A percentile compares a stretch with the other conserved stretches of the same genome.
These are phyloP conservation scores for Hibiscus mutabilis DNA, from an alignment of 345 rosid species.

Conservation along the genomic window DNA sequence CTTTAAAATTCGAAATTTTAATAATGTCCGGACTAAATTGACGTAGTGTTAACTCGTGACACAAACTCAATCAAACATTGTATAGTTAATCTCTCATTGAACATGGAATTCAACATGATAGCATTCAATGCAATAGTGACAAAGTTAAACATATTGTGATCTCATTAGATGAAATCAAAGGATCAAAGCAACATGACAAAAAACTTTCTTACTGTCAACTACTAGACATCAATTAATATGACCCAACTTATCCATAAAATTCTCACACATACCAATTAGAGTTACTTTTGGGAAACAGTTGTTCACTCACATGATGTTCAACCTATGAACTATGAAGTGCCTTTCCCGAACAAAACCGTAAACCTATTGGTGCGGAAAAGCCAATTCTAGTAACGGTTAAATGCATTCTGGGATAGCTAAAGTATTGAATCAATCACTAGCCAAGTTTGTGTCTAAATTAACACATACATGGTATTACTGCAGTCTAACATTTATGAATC, in stretches of 20 bases:
- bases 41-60: no score
- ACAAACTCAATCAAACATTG: no score
- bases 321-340: no score
- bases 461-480: no score
- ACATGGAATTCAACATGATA: background rate
- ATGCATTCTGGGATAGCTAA: background rate
- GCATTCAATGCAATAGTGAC: background rate
- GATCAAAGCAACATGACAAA: background rate
- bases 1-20: no score
- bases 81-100: background rate
- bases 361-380: background rate
- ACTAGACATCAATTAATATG: no score
- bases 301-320: no score
- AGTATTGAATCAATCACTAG: background rate
- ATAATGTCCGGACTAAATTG: no score
- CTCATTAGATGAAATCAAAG: background rate
- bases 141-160: background rate
- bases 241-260: background rate
- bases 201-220: background rate
- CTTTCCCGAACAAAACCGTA: no score
- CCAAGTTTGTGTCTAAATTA: background rate
- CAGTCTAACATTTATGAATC: background rate
- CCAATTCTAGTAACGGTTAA: background rate
- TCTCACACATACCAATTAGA: background rate
- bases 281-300: no score